Base-by-base conservation (phyloP, 257 asterid genomes). In the Solanum pinnatisectum region DNA sequence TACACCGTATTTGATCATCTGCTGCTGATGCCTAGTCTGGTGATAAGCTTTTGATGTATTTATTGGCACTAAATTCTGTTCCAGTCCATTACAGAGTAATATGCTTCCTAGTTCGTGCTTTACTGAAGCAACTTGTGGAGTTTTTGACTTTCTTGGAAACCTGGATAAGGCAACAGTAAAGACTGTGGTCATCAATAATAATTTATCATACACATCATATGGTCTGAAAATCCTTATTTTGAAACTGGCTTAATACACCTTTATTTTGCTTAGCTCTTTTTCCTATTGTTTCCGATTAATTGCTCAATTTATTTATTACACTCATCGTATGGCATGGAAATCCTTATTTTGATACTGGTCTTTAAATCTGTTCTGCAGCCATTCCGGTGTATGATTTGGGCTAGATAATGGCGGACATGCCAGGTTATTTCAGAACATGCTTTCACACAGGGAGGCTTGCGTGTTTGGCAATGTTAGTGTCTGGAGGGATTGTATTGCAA, bases 401-500 rank as follows among this genome's bases (percentile, higher is more conserved):
- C 91, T 91, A 91, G 92, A 87, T 52, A 83, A 96, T 95, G 99
- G 93, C 93, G 49, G 95, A 93, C 86, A 83, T 94, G 94, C 96
- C 98, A 83, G 89, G 94, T 90, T 87, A 94, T 89, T 59, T 96
- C 85, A 90, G 93, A 91, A 92, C 97, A 82, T 96, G 99, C 92
- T 90, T 96, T 90, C 94, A 94, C 9, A 90, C 98, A 49, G 98
- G 99, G 91, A 96, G 92, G 90, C 96, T 96, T 30, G 98, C 99
- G 82, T 90, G 87, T 89, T 72, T 96, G 85, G 98, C 98, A n/a
- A 93, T 96, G 91, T 93, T 96, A 84, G 98, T 95, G 42, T 93
- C 99, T n/a, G 96, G 94, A 85, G 99, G 99, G 23, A 94, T 95
- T 88, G 98, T 96, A 23, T 91, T 96, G 91, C 99, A 96, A 88